These are phyloP conservation scores for Mollisia scopiformis DNA, from an alignment of 2,329 filamentous ascomycete species.

Conservation along the genomic window DNA sequence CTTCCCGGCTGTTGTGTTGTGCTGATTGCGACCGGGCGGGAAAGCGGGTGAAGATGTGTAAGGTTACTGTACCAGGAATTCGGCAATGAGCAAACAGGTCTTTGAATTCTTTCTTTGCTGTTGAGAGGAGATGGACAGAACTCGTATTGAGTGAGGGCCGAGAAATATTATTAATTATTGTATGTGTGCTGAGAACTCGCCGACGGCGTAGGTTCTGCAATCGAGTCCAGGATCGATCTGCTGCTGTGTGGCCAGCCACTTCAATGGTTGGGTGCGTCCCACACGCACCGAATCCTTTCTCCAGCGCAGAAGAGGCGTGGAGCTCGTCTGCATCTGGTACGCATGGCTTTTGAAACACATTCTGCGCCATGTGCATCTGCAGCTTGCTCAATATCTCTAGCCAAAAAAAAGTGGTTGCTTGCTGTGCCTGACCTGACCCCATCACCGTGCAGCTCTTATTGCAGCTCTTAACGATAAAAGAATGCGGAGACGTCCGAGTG, in stretches of 20 bases:
- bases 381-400: neutral
- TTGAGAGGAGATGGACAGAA: no score
- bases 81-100: neutral
- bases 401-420: neutral
- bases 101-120: neutral
- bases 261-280: neutral
- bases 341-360: neutral
- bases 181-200: no score
- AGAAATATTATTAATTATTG: no score
- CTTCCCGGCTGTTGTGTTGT: neutral
- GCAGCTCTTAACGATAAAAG: neutral
- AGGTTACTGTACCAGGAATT: neutral
- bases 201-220: no score
- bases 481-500: neutral
- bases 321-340: no score
- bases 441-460: neutral
- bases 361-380: neutral
- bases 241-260: no score
- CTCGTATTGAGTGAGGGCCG: no score
- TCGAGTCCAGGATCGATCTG: neutral
- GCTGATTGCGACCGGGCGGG: neutral
- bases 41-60: neutral
- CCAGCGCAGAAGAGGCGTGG: no score
- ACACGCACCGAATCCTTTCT: neutral
- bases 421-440: neutral